phyloP scores from a whole-genome alignment of 148 eudicot species.

The Selenicereus undatus region DNA sequence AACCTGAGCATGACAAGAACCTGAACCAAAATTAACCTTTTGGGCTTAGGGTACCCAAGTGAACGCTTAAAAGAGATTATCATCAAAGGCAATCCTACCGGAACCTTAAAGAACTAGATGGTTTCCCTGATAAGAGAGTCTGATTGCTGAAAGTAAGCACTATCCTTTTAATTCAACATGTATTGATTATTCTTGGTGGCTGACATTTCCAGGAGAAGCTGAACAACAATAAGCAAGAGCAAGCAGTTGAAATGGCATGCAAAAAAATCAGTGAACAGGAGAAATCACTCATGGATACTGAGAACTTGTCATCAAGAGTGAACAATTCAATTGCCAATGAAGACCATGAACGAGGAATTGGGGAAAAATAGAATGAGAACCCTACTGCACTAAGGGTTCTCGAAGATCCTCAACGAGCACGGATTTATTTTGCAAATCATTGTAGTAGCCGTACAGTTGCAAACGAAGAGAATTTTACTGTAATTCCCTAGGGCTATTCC shows the following conservation, averaged over 20 bases:
- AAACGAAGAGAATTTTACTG: not conserved
- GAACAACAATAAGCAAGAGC: conserved; percentile 30
- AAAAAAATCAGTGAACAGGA: not conserved
- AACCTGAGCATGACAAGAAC: not conserved
- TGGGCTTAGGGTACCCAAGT: not conserved
- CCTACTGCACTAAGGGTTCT: not conserved
- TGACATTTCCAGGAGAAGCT: conserved; percentile 27
- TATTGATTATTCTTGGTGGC: not conserved
- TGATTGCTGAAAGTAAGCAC: too few relatives aligned
- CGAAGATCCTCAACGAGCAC: not conserved
- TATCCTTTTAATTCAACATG: not conserved
- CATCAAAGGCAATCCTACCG: not conserved
- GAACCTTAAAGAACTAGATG: not conserved
- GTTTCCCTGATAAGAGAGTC: not conserved
- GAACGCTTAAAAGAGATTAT: not conserved
- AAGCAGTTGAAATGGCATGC: not conserved
- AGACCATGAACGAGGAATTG: conserved; percentile 13
- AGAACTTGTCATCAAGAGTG: conserved; percentile 35
- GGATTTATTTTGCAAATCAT: not conserved
- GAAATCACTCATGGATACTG: conserved; percentile 25
- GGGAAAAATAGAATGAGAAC: not conserved
- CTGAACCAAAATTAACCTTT: not conserved
- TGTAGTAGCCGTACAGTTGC: not conserved
- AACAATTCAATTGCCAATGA: conserved; percentile 26
- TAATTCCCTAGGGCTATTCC: not conserved